Conservation (phyloP, 1,139 yeast species). For the Nadsonia starkeyi-henricii region DNA sequence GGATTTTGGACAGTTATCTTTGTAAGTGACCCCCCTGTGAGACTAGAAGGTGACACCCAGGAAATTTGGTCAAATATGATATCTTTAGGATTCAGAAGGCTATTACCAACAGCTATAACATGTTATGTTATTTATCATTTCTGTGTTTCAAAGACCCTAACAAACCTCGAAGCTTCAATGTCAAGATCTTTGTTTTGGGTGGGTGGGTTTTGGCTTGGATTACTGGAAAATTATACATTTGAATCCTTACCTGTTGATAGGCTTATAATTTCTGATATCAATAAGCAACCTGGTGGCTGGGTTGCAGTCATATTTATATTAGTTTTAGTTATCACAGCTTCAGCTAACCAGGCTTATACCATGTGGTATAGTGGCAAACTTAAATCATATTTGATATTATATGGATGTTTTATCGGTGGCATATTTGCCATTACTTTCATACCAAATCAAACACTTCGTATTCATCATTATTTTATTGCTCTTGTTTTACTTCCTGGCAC, state of each 20-base stretch:
- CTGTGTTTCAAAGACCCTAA: constrained; percentile 28
- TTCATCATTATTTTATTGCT: constrained; percentile 85
- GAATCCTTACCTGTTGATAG: constrained; percentile 83
- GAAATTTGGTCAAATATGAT: constrained; percentile 42
- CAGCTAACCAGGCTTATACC: constrained; percentile 66
- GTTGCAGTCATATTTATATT: constrained; percentile 44
- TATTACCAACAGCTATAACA: constrained; percentile 62
- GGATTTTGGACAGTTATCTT: constrained; percentile 81
- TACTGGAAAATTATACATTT: constrained; percentile 74
- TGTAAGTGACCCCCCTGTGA: constrained; percentile 67
- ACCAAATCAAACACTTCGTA: constrained; percentile 61
- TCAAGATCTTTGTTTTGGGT: constrained; percentile 56
- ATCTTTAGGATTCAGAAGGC: constrained; percentile 58
- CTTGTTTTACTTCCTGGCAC: constrained; percentile 76
- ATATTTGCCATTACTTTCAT: constrained; percentile 36
- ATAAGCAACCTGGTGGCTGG: constrained; percentile 64
- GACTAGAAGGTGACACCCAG: constrained; percentile 32
- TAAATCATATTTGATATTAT: constrained; percentile 39
- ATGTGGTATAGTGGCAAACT: constrained; percentile 75
- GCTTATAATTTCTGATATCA: constrained; percentile 54
- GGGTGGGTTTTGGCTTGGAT: constrained; percentile 73
- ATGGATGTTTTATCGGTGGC: constrained; percentile 33
- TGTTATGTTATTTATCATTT: constrained; percentile 59
- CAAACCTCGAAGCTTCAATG: constrained; percentile 23
- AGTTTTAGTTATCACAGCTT: constrained; percentile 28